phyloP scores from a whole-genome alignment of 805 yeast species.

The Sungouiella thailandica region DNA sequence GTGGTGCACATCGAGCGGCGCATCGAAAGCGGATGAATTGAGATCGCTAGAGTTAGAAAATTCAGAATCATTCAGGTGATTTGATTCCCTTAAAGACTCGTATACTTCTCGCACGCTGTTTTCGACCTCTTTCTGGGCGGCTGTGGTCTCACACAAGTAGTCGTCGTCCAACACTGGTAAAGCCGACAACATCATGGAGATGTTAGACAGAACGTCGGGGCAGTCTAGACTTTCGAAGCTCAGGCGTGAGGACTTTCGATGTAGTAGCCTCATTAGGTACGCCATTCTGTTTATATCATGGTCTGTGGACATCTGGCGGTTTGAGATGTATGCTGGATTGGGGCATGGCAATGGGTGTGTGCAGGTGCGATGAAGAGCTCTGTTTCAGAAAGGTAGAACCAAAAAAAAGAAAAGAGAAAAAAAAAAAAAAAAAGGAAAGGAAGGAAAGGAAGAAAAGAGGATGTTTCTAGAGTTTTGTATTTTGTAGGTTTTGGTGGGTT shows the following conservation, averaged over 20 bases:
- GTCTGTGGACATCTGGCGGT: background rate
- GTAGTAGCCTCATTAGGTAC: slow-evolving; percentile 9
- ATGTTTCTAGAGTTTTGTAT: no score
- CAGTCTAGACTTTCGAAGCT: slow-evolving; percentile 13
- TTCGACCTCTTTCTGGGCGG: slow-evolving; percentile 32
- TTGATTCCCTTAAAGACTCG: slow-evolving; percentile 15
- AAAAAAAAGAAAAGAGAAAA: no score
- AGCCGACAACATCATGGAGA: slow-evolving; percentile 8
- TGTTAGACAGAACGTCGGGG: slow-evolving; percentile 5
- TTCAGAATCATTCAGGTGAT: background rate
- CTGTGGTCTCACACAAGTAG: slow-evolving; percentile 32
- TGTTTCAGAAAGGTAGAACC: no score
- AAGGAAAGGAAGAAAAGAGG: no score
- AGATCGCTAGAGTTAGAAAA: background rate
- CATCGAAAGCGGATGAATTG: slow-evolving; percentile 11
- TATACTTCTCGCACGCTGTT: slow-evolving; percentile 25
- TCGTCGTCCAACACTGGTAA: slow-evolving; percentile 11
- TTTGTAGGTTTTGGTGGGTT: no score
- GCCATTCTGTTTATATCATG: slow-evolving; percentile 3
- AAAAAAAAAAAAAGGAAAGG: no score
- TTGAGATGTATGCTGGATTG: background rate
- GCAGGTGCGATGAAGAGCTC: no score
- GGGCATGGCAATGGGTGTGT: background rate
- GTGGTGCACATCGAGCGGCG: slow-evolving; percentile 11
- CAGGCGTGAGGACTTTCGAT: slow-evolving; percentile 6